Evolutionary conservation across 2,329 filamentous ascomycete species (phyloP).

Genomic region (Pseudogymnoascus sp.): DNA sequence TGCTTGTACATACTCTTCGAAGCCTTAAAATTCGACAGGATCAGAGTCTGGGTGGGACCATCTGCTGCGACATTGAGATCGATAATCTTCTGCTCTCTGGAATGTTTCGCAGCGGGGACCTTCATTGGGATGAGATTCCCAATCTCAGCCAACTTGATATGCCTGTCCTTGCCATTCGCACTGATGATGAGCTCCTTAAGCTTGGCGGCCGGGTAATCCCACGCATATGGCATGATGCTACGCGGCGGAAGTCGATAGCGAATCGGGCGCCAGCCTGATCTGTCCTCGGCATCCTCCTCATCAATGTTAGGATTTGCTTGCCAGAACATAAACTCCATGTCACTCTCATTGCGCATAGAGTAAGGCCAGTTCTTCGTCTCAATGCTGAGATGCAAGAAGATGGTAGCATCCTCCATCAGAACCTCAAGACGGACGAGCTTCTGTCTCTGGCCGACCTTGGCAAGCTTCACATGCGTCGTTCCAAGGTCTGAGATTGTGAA

Average conservation of each 20-base stretch:
- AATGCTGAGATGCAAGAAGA: conserved; percentile 83
- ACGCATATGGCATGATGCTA: conserved; percentile 99
- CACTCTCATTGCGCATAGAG: conserved; percentile 97
- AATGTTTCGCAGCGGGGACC: conserved; percentile 57
- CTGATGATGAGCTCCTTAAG: conserved; percentile 84
- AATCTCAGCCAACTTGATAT: conserved; percentile 93
- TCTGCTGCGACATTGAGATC: conserved; percentile 95
- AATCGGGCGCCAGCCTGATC: conserved; percentile 85
- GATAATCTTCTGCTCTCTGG: conserved; percentile 70
- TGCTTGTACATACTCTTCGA: conserved; percentile 83
- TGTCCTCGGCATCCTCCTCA: conserved; percentile 76
- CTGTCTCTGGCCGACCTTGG: conserved; percentile 82
- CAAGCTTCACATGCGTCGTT: conserved; percentile 85
- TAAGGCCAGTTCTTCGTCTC: conserved; percentile 97
- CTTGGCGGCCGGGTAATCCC: conserved; percentile 98
- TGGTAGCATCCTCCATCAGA: conserved; percentile 83
- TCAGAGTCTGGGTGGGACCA: conserved; percentile 88
- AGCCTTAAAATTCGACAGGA: conserved; percentile 85
- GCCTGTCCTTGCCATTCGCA: conserved; percentile 70
- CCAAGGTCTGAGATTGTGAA: conserved; percentile 97
- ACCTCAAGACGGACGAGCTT: conserved; percentile 80
- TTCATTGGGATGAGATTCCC: conserved; percentile 95
- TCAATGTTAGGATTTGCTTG: conserved; percentile 90
- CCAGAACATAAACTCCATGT: conserved; percentile 93
- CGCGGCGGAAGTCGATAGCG: conserved; percentile 84